Evolutionary conservation across 352 stramenopile genomes (phyloP).

Genomic region (Globisporangium uncinulatum): DNA sequence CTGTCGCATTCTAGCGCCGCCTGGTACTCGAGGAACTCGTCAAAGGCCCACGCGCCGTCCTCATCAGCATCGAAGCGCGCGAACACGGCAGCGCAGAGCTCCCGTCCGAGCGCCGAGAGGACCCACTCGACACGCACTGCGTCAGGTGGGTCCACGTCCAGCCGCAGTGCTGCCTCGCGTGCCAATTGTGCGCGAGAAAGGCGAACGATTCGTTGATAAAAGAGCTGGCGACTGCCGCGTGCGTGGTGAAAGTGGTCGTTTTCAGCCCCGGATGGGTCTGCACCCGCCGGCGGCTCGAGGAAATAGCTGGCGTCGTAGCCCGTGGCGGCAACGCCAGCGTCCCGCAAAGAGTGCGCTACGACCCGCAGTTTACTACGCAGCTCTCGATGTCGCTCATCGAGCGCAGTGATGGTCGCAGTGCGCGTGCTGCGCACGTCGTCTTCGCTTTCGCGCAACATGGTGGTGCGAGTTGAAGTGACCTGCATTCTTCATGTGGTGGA

Average conservation of each 20-base stretch:
- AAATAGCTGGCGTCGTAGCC: slow-evolving; percentile 53
- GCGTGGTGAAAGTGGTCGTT: no score
- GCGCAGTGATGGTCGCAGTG: slow-evolving; percentile 20
- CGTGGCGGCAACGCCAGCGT: slow-evolving; percentile 38
- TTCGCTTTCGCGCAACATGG: background rate
- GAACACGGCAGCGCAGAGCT: slow-evolving; percentile 49
- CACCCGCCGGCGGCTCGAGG: slow-evolving; percentile 27
- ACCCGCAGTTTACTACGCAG: slow-evolving; percentile 30
- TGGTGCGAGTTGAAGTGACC: background rate
- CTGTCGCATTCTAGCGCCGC: slow-evolving; percentile 23
- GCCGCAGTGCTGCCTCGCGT: slow-evolving; percentile 19
- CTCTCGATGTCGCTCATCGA: slow-evolving; percentile 33
- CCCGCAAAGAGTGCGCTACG: slow-evolving; percentile 34
- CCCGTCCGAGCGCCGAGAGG: slow-evolving; percentile 31
- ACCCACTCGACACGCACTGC: slow-evolving; percentile 24
- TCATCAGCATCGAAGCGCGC: slow-evolving; percentile 45
- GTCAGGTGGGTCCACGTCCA: slow-evolving; percentile 47
- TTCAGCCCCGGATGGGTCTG: background rate
- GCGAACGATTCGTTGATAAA: slow-evolving; percentile 16
- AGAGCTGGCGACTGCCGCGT: slow-evolving; percentile 18
- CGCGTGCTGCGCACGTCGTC: slow-evolving; percentile 3
- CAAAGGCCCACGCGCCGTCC: slow-evolving; percentile 46
- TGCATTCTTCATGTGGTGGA: background rate
- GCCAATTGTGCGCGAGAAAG: slow-evolving; percentile 15
- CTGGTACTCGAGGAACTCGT: slow-evolving; percentile 62